phyloP scores from a whole-genome alignment of 495 filamentous ascomycete genomes.

The Echria macrotheca region DNA sequence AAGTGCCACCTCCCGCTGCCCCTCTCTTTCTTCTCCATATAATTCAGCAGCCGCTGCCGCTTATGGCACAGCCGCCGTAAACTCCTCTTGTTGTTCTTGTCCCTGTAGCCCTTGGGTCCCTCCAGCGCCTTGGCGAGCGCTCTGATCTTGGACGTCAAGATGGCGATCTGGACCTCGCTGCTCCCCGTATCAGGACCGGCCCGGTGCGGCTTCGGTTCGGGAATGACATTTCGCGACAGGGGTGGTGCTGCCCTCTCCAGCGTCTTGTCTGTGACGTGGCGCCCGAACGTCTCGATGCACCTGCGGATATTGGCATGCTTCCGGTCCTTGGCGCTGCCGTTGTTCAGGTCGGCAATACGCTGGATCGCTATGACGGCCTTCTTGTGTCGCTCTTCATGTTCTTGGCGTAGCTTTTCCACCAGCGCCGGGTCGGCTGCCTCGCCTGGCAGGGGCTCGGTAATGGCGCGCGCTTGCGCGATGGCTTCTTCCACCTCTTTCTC shows the following conservation, averaged over 20 bases:
- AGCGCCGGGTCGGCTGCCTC: constrained; percentile 41
- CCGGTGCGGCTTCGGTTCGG: constrained; percentile 53
- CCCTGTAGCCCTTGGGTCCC: constrained; percentile 50
- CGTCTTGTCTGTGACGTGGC: constrained; percentile 76
- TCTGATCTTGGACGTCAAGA: constrained; percentile 90
- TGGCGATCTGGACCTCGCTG: constrained; percentile 94
- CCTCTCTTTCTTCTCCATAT: constrained; percentile 82
- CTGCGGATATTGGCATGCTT: constrained; percentile 72
- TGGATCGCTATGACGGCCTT: constrained; percentile 61
- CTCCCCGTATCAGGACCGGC: constrained; percentile 88
- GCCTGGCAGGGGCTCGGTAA: constrained; percentile 53
- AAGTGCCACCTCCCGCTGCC: constrained; percentile 85
- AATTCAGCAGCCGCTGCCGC: constrained; percentile 79
- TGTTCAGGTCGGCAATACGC: constrained; percentile 68
- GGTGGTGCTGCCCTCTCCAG: constrained; percentile 50
- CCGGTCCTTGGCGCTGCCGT: constrained; percentile 69
- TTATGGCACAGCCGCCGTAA: constrained; percentile 78
- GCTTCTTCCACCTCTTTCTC: constrained; percentile 57
- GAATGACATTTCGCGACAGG: constrained; percentile 32
- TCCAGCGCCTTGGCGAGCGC: constrained; percentile 62
- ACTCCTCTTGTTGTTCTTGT: constrained; percentile 94
- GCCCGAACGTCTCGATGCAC: constrained; percentile 82
- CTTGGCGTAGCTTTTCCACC: constrained; percentile 30
- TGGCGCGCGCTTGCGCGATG: constrained; percentile 54
- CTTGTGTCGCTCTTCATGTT: constrained; percentile 42